These are phyloP conservation scores for Arthrobotrys pseudoclavata DNA, from an alignment of 2,329 filamentous ascomycete species.

Conservation along the genomic window DNA sequence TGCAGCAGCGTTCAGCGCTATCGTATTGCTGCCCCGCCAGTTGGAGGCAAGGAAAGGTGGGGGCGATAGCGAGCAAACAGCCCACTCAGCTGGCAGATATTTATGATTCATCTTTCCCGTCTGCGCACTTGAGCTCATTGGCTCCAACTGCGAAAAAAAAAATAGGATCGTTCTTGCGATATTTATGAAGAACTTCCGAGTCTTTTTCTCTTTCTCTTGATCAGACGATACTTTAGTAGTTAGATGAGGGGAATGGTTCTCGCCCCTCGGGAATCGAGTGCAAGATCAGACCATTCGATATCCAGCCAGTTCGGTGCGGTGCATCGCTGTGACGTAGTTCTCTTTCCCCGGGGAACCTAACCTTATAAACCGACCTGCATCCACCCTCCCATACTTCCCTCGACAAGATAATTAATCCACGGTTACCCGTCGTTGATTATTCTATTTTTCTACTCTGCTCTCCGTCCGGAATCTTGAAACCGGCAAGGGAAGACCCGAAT, in stretches of 20 bases:
- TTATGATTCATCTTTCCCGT: conserved; percentile 10
- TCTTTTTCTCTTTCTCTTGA: not conserved
- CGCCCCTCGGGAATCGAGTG: conserved; percentile 33
- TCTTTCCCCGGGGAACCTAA: not conserved
- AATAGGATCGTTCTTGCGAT: not conserved
- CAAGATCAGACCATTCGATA: conserved; percentile 33
- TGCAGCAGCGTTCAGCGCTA: conserved; percentile 9
- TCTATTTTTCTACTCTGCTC: not conserved
- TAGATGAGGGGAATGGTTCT: not conserved
- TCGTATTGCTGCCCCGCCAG: conserved; percentile 16
- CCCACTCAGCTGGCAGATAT: not conserved
- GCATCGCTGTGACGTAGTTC: conserved; percentile 36
- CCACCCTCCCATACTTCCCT: not conserved
- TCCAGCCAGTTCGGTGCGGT: not conserved
- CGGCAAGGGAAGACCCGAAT: too few relatives aligned
- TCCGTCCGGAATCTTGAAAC: too few relatives aligned
- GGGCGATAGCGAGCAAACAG: not conserved
- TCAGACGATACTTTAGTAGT: not conserved
- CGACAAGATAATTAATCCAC: not conserved
- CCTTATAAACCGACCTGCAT: not conserved
- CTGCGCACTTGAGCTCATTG: not conserved
- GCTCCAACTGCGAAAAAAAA: conserved; percentile 5
- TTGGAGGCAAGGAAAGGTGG: conserved; percentile 6
- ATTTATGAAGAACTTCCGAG: too few relatives aligned
- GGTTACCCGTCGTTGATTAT: not conserved